phyloP scores from a whole-genome alignment of 495 filamentous ascomycete genomes.

The Aspergillus bridgeri region DNA sequence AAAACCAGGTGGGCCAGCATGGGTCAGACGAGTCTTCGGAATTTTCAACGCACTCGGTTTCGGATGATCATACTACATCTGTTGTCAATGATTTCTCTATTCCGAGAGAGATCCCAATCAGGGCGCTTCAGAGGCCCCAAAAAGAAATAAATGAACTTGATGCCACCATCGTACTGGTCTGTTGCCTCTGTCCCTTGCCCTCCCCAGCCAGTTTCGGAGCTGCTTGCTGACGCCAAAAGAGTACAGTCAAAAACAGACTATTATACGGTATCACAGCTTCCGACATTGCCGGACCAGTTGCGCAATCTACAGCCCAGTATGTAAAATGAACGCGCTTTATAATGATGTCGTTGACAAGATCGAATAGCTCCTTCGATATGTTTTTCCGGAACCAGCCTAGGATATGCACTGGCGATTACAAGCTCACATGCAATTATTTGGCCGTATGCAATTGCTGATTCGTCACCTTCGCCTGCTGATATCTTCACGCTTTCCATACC shows the following conservation, averaged over 20 bases:
- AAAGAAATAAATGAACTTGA: conserved; percentile 46
- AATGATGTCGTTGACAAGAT: conserved; percentile 16
- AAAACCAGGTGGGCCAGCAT: conserved; percentile 17
- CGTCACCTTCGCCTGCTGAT: conserved; percentile 59
- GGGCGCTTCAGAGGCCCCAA: conserved; percentile 55
- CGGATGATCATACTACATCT: conserved; percentile 10
- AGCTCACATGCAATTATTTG: conserved; percentile 79
- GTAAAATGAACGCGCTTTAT: conserved; percentile 9
- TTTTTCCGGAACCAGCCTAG: conserved; percentile 59
- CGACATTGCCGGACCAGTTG: conserved; percentile 72
- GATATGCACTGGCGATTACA: conserved; percentile 76
- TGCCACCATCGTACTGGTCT: conserved; percentile 60
- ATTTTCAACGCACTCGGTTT: conserved; percentile 4
- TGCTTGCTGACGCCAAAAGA: conserved; percentile 16
- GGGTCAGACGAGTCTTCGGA: conserved; percentile 20
- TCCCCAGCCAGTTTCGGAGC: background rate
- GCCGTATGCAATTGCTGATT: conserved; percentile 62
- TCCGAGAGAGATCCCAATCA: conserved; percentile 55
- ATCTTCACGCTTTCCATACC: conserved; percentile 74
- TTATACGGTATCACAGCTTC: conserved; percentile 81
- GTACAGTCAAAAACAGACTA: conserved; percentile 78
- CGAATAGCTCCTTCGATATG: conserved; percentile 42
- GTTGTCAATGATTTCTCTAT: conserved; percentile 12
- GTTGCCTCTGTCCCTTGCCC: conserved; percentile 22
- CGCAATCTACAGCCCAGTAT: conserved; percentile 58